Conservation (phyloP, 2,329 filamentous ascomycete species). For the Thielaviopsis musarum region DNA sequence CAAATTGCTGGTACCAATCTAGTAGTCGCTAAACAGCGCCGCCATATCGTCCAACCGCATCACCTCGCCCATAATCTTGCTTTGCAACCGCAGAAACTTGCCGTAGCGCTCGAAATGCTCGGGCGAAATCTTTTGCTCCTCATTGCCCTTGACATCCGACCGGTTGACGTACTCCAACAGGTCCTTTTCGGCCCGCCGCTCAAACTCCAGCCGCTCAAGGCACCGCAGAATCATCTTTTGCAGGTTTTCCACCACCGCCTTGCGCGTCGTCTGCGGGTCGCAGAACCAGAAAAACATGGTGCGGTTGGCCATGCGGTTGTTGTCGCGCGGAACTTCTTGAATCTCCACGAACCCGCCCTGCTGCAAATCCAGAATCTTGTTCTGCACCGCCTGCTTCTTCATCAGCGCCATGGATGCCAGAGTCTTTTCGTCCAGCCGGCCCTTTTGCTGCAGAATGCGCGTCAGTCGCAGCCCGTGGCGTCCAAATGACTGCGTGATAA, state of each 20-base stretch:
- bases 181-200: constrained; percentile 52
- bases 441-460: constrained; percentile 68
- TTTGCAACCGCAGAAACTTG: constrained; percentile 44
- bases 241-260: constrained; percentile 57
- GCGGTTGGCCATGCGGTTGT: constrained; percentile 60
- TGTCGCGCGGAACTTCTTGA: constrained; percentile 86
- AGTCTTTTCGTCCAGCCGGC: constrained; percentile 89
- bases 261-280: constrained; percentile 55
- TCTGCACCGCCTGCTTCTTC: constrained; percentile 69
- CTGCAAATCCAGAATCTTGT: constrained; percentile 72
- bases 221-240: constrained; percentile 85
- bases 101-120: constrained; percentile 52
- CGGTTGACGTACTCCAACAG: constrained; percentile 71
- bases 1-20: constrained; percentile 14
- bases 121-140: constrained; percentile 61
- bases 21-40: constrained; percentile 66
- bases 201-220: constrained; percentile 61
- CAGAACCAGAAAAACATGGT: constrained; percentile 90
- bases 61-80: constrained; percentile 63
- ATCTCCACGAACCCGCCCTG: constrained; percentile 75
- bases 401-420: constrained; percentile 67
- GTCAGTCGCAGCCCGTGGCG: constrained; percentile 64
- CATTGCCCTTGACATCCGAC: constrained; percentile 68
- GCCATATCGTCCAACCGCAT: constrained; percentile 72
- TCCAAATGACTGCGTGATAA: constrained; percentile 63